Evolutionary conservation across 225 moss, liverwort and hornwort genomes (phyloP), one percentile per base, ranked within the genome.

Genomic region (Climacium dendroides): DNA sequence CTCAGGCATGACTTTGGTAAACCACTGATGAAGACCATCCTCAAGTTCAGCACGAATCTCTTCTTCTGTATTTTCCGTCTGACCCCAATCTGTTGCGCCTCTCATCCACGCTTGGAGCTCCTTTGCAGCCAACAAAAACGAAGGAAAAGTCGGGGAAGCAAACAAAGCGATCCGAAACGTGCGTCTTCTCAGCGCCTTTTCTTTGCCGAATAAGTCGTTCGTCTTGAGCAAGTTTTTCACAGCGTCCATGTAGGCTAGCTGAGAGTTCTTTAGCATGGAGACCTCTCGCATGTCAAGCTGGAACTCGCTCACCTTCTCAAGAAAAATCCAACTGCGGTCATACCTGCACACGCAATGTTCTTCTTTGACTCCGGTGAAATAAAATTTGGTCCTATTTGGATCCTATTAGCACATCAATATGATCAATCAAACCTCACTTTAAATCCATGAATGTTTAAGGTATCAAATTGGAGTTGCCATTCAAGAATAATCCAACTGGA

Each of bases 61-160:
- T 65, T 86, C 86, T 17, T 88, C 88, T 19, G 73, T 43, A 73
- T 74, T 74, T 65, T 91, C 89, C 32, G 66, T 65, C 64, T 24
- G 63, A 35, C 77, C 63, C 88, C 88, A 89, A 72, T 91, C 80
- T 57, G 85, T 74, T 43, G 83, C 90, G 30, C 73, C 84, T 84
- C 53, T 66, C 85, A 90, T 81, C 93, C 91, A 91, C 30, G 20
- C 30, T 32, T 83, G 39, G 22, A 83, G 69, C 22, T 83, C 43
- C 55, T 39, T 32, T 74, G 83, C 71, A 90, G 74, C 32, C 45
- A 48, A 25, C 11, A 93, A 52, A 82, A 93, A 91, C 48, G 41
- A 48, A 26, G 90, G 90, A 41, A 91, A 78, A 13, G 91, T 93
- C 57, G 93, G 93, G 59, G 93, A 88, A 73, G 87, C 86, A 54